Conservation (phyloP, 2,329 filamentous ascomycete species). For the Fusarium sp. region DNA sequence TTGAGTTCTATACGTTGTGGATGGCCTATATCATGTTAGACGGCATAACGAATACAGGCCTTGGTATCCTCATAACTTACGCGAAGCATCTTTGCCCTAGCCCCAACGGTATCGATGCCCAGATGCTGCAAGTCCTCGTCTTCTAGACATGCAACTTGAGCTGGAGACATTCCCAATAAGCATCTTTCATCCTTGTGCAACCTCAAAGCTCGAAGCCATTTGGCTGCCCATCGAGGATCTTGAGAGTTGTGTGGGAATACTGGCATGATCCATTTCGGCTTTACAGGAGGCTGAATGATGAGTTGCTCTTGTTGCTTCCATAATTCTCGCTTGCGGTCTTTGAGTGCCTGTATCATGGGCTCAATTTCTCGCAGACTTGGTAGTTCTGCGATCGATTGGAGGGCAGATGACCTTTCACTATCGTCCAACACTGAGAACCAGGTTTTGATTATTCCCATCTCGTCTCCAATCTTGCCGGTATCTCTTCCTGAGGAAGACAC, state of each 20-base stretch:
- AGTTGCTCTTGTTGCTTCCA: conserved; percentile 40
- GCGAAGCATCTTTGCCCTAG: conserved; percentile 39
- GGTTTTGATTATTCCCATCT: conserved; percentile 38
- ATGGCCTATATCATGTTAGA: conserved; percentile 34
- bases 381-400: conserved; percentile 37
- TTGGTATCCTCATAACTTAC: conserved; percentile 15
- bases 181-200: conserved; percentile 41
- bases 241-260: conserved; percentile 34
- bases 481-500: conserved; percentile 5
- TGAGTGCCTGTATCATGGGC: conserved; percentile 39
- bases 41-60: neutral
- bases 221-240: conserved; percentile 39
- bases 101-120: conserved; percentile 40
- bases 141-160: conserved; percentile 26
- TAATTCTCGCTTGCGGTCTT: conserved; percentile 38
- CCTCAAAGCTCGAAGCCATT: conserved; percentile 41
- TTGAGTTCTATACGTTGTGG: conserved; percentile 23
- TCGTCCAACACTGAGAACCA: conserved; percentile 41
- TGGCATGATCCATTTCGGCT: conserved; percentile 40
- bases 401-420: conserved; percentile 31
- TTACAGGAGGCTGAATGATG: conserved; percentile 34
- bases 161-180: conserved; percentile 34
- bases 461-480: conserved; percentile 27
- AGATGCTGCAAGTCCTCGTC: conserved; percentile 36
- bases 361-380: conserved; percentile 40